A percentile compares a stretch with the other conserved stretches of the same genome.
Evolutionary conservation across 208 protist genomes (phyloP).

Genomic region (Trypanosomatidae sp.): DNA sequence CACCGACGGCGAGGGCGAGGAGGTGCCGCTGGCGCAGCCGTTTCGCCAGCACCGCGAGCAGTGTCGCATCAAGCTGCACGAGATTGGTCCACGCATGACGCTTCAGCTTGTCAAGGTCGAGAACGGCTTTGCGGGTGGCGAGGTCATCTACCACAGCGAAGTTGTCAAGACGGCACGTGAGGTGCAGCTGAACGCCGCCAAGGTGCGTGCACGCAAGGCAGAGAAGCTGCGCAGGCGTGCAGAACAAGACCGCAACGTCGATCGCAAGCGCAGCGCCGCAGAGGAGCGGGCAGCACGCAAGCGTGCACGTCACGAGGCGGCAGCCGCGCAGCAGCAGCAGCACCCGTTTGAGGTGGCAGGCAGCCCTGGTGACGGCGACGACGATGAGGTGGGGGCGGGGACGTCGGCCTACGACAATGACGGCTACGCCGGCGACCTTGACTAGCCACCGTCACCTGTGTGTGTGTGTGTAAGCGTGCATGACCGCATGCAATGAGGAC

Average conservation of each 20-base stretch:
- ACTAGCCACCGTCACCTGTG: no score
- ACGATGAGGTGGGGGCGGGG: no score
- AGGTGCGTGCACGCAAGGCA: constrained; percentile 44
- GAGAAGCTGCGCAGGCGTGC: constrained; percentile 64
- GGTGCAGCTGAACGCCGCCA: constrained; percentile 48
- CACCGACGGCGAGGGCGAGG: constrained; percentile 87
- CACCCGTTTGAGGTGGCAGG: constrained; percentile 73
- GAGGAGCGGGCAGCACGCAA: constrained; percentile 56
- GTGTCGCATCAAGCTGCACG: constrained; percentile 85
- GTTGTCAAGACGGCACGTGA: constrained; percentile 49
- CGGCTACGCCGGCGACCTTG: no score
- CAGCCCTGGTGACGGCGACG: no score
- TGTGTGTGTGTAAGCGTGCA: no score
- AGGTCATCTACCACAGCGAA: constrained; percentile 72
- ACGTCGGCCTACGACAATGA: no score
- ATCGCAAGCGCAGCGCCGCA: constrained; percentile 24
- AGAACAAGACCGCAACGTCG: constrained; percentile 75
- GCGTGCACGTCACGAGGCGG: constrained; percentile 41
- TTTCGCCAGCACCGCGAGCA: constrained; percentile 80
- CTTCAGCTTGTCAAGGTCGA: constrained; percentile 83
- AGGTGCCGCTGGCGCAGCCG: constrained; percentile 72
- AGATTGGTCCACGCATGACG: constrained; percentile 87
- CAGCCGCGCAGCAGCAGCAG: constrained; percentile 36
- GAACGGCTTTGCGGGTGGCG: constrained; percentile 76
- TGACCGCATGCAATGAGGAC: no score